Evolutionary conservation across 306 rosid genomes (phyloP), one percentile per base, ranked within the genome.

Genomic region (Quercus suber): DNA sequence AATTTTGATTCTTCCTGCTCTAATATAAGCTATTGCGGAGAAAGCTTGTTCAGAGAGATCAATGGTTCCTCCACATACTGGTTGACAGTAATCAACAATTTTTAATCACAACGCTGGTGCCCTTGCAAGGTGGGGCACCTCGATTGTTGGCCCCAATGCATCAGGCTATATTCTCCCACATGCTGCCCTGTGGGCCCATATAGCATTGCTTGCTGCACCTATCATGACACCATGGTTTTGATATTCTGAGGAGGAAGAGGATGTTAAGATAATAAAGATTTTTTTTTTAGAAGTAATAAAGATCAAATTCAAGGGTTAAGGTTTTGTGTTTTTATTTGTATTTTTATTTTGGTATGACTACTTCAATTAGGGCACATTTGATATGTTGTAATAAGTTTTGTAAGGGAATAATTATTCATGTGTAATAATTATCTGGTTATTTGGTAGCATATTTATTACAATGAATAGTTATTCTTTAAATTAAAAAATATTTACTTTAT

Each of bases 1-100:
- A 61, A 83, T 78, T 4, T 18, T 74, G 6, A 83, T 69, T 51
- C 35, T 60, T 51, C 85, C 86, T 0, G 74, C 86, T 17, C 69
- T 12, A 11, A 75, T 78, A 59, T 79, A 10, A 69, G 73, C 85
- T 19, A 75, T 82, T 1, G 0, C 4, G 23, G 80, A 28, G 49
- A 83, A 83, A 5, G 85, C 82, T 13, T 77, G 25, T 17, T 74
- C n/a, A 21, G 80, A 69, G 20, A 83, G 83, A 74, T 79, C 80
- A 12, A 79, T 69, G 61, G 69, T 74, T 68, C 61, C 80, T 9
- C 0, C 55, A 35, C 86, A 83, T 21, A 74, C 77, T 4, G 70
- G 21, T 13, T 15, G 69, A 27, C 86, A 83, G 31, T 45, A 37
- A 51, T 83, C 85, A 1, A 83, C 81, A 20, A 83, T 23, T 70